Evolutionary conservation across 257 asterid genomes (phyloP).

Genomic region (Pogostemon cablin): DNA sequence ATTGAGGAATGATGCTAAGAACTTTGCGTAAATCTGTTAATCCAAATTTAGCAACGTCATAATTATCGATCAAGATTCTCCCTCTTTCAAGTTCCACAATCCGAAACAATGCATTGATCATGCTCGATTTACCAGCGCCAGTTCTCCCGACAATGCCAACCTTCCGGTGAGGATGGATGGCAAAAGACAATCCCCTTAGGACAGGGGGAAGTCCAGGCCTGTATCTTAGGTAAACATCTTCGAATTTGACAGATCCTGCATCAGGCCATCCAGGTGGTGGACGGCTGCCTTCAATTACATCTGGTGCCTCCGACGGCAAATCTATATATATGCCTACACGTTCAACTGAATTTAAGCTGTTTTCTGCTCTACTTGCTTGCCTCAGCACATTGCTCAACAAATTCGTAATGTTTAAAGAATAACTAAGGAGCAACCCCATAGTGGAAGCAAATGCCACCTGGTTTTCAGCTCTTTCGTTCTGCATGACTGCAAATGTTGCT

Average conservation of each 20-base stretch:
- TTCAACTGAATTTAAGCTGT: constrained; percentile 76
- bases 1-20: constrained; percentile 76
- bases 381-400: constrained; percentile 67
- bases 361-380: constrained; percentile 78
- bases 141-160: constrained; percentile 89
- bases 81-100: constrained; percentile 80
- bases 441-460: constrained; percentile 81
- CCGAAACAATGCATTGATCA: constrained; percentile 77
- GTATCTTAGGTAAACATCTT: constrained; percentile 61
- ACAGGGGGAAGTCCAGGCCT: constrained; percentile 73
- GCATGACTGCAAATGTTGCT: constrained; percentile 80
- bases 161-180: constrained; percentile 56
- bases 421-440: constrained; percentile 85
- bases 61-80: constrained; percentile 63
- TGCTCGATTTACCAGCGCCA: constrained; percentile 89
- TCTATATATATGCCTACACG: constrained; percentile 80
- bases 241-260: constrained; percentile 60
- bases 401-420: constrained; percentile 70
- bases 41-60: constrained; percentile 61
- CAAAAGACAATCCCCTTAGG: constrained; percentile 59
- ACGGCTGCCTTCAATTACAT: constrained; percentile 52
- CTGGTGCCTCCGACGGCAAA: constrained; percentile 79
- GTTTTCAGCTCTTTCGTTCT: constrained; percentile 57
- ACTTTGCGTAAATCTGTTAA: constrained; percentile 65
- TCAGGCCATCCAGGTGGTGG: constrained; percentile 80